phyloP scores from a whole-genome alignment of 164 flowering plant genomes.

The Annona cherimola region DNA sequence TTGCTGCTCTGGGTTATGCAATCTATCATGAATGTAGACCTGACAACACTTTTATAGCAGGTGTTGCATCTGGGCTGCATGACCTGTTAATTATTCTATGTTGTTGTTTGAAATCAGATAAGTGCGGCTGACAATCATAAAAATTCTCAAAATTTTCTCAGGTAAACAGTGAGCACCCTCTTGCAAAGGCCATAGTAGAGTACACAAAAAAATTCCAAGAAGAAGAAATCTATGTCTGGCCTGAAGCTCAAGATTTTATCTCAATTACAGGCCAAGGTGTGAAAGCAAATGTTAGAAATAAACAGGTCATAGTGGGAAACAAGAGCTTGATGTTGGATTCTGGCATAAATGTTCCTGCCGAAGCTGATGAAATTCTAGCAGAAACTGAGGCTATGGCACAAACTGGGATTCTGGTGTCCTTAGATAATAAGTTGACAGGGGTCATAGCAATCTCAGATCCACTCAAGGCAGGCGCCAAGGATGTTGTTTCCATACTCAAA shows the following conservation, averaged over 20 bases:
- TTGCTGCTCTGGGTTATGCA: background rate
- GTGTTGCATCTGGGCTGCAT: background rate
- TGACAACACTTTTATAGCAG: background rate
- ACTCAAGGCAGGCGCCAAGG: slow-evolving; percentile 65
- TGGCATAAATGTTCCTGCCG: slow-evolving; percentile 40
- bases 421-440: slow-evolving; percentile 53
- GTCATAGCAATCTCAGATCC: slow-evolving; percentile 80
- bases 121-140: background rate
- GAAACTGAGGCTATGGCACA: slow-evolving; percentile 71
- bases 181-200: slow-evolving; percentile 84
- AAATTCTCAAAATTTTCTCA: slow-evolving; percentile 13
- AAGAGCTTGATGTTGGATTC: slow-evolving; percentile 60
- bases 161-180: slow-evolving; percentile 88
- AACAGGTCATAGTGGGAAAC: slow-evolving; percentile 71
- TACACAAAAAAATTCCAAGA: slow-evolving; percentile 60
- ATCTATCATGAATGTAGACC: background rate
- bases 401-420: slow-evolving; percentile 71
- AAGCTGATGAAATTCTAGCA: slow-evolving; percentile 54
- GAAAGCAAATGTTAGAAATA: slow-evolving; percentile 52
- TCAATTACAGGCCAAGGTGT: slow-evolving; percentile 77
- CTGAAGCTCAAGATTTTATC: slow-evolving; percentile 50
- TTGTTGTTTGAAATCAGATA: background rate
- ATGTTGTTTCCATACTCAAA: slow-evolving; percentile 69
- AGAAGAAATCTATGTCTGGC: slow-evolving; percentile 43
- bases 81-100: background rate